Base-by-base conservation (phyloP, 2,329 filamentous ascomycete species). In the Teratosphaeriaceae sp. region DNA sequence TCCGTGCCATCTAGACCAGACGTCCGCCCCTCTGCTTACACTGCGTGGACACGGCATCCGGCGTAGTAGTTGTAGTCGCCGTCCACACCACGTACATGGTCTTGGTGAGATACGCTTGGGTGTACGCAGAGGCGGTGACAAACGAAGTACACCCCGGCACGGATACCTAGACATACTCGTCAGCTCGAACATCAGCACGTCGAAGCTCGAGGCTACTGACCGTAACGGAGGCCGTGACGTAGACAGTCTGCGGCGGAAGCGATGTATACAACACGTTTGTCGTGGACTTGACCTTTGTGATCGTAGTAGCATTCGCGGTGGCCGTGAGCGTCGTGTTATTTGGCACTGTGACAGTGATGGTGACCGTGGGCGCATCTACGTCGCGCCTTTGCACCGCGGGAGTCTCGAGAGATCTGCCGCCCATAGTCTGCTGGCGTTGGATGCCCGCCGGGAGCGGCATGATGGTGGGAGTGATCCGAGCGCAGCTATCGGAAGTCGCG, bases 181-280 rank as follows among this genome's bases (percentile, higher is more conserved):
- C 16, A 34, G n/a, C 37, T 26, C 21, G 37, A 8, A 18, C 27
- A n/a, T 21, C 5, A 20, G 19, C 2, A 6, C 5, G 9, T 24
- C 18, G 15, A 8, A 34, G 9, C 11, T 12, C 12, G 27, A 20
- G 4, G 7, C 4, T n/a, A 30, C 22, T 27, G 7, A 41, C 38
- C 4, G 38, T 39, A 20, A 13, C 19, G 4, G 16, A 33, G 3
- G 12, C 19, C 3, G 38, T 23, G 6, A 15, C 19, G 27, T 41
- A 41, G 3, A 41, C 38, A 7, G 27, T 41, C 16, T 31, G 26
- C 19, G 38, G 38, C 26, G 38, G 38, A 4, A 41, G 29, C 3
- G 38, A n/a, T 11, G 29, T 21, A 16, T 18, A 23, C 7, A 24
- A 7, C 18, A n/a, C 22, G 12, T 5, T n/a, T 18, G 38, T 41